Conservation (phyloP, 2,329 filamentous ascomycete species). For the Lizonia empirigonia region DNA sequence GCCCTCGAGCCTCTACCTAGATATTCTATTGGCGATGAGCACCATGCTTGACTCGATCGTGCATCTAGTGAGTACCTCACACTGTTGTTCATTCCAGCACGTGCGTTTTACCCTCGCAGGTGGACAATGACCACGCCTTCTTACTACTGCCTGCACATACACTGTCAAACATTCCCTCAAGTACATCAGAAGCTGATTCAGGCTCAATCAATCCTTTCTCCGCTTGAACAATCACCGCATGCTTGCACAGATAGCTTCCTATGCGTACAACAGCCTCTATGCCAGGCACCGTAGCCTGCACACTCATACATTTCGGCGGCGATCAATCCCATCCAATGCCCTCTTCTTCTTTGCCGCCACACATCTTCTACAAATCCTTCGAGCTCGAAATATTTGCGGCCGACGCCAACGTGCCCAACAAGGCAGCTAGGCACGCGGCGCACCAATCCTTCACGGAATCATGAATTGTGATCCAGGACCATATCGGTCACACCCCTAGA, state of each 20-base stretch:
- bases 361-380: not conserved
- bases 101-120: not conserved
- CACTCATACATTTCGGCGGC: not conserved
- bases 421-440: constrained; percentile 4
- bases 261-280: not conserved
- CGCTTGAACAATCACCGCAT: not conserved
- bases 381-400: not conserved
- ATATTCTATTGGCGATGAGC: constrained; percentile 5
- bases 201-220: not conserved
- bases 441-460: not conserved
- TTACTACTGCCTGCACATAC: constrained; percentile 1
- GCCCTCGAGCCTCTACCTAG: not conserved
- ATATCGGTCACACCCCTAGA: not conserved
- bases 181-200: not conserved
- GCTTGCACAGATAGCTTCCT: not conserved
- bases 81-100: not conserved
- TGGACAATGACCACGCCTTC: not conserved
- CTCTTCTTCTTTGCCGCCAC: not conserved
- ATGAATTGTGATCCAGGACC: constrained; percentile 1
- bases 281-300: not conserved
- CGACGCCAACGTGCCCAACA: constrained; percentile 7
- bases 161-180: not conserved
- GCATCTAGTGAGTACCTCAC: not conserved
- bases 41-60: not conserved
- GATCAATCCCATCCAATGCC: not conserved